phyloP scores from a whole-genome alignment of 331 rosid genomes.

The Acacia concinna region DNA sequence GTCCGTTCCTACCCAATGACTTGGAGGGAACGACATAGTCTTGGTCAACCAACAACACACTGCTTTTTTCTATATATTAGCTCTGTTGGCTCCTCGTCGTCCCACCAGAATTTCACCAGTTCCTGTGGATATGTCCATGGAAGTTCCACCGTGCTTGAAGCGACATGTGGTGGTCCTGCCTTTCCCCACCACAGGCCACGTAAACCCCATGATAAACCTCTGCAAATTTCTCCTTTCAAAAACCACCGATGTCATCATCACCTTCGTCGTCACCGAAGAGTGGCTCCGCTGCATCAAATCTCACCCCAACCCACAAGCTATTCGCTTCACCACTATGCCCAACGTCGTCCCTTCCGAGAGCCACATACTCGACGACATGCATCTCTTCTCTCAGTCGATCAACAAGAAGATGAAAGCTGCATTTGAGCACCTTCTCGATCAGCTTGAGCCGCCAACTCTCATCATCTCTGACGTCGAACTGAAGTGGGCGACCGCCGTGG shows the following conservation, averaged over 20 bases:
- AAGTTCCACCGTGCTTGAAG: neutral
- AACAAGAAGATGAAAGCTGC: conserved; percentile 53
- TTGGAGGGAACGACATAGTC: neutral
- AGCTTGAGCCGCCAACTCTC: conserved; percentile 37
- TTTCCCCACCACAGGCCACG: conserved; percentile 57
- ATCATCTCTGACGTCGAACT: conserved; percentile 38
- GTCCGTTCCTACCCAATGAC: neutral
- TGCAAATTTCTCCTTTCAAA: conserved; percentile 42
- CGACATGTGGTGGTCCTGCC: conserved; percentile 57
- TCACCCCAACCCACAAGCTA: conserved; percentile 40
- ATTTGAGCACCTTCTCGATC: conserved; percentile 47
- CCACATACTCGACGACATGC: conserved; percentile 32
- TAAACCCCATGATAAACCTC: conserved; percentile 59
- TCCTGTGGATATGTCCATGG: neutral
- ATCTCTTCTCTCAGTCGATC: conserved; percentile 39
- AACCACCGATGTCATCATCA: conserved; percentile 38
- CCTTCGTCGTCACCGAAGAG: conserved; percentile 54
- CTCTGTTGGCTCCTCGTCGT: neutral
- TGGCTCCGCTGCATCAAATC: conserved; percentile 46
- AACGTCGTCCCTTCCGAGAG: conserved; percentile 50
- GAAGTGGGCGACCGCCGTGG: conserved; percentile 36
- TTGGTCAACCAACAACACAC: neutral
- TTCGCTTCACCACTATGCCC: conserved; percentile 49
- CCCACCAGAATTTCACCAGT: neutral
- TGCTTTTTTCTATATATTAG: neutral